These are phyloP conservation scores for Chlorencoelia australis DNA, from an alignment of 2,329 filamentous ascomycete genomes.

Conservation along the genomic window DNA sequence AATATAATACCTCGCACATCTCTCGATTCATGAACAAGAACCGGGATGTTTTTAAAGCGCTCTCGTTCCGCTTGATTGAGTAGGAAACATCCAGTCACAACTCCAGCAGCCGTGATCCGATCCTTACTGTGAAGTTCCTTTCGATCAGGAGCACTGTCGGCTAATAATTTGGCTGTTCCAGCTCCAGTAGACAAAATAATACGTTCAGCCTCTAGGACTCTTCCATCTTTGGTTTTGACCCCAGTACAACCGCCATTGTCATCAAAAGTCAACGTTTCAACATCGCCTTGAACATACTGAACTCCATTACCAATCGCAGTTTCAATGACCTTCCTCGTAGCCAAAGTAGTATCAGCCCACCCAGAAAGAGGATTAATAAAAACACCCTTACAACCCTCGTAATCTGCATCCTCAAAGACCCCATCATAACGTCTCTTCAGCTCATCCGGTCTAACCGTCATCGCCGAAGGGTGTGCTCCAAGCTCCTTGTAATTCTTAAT, in stretches of 20 bases:
- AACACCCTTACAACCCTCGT: conserved; percentile 30
- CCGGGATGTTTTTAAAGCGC: conserved; percentile 40
- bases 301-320: conserved; percentile 36
- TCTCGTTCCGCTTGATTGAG: conserved; percentile 36
- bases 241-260: conserved; percentile 37
- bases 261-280: conserved; percentile 37
- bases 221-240: conserved; percentile 38
- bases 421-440: conserved; percentile 32
- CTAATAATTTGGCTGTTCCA: conserved; percentile 44
- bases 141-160: conserved; percentile 39
- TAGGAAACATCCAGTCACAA: conserved; percentile 38
- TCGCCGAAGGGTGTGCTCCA: conserved; percentile 27
- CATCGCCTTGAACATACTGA: conserved; percentile 34
- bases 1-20: conserved; percentile 35
- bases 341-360: conserved; percentile 41
- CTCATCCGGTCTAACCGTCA: conserved; percentile 35
- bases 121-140: conserved; percentile 41
- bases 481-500: conserved; percentile 34
- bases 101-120: conserved; percentile 47
- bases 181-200: conserved; percentile 46
- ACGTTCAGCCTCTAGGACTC: conserved; percentile 39
- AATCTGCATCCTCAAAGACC: conserved; percentile 30
- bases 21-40: conserved; percentile 38
- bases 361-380: conserved; percentile 42
- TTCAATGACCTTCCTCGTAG: conserved; percentile 34